A percentile compares a stretch with the other conserved stretches of the same genome.
These are phyloP conservation scores for Filosporella fistucella DNA, from an alignment of 495 filamentous ascomycete genomes.

Conservation along the genomic window DNA sequence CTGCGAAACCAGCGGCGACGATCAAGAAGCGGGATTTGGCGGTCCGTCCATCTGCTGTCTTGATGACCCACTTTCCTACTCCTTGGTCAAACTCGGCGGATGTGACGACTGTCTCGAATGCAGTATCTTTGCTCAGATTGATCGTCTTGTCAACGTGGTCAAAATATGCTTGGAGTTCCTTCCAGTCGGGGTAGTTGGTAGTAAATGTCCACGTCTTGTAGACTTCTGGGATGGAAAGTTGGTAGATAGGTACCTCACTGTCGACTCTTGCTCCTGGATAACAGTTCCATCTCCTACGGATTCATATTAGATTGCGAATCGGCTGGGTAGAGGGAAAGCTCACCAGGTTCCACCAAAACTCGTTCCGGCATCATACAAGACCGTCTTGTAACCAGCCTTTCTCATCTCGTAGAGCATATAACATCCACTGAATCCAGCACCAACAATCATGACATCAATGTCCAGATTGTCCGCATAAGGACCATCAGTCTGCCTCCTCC, in stretches of 20 bases:
- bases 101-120: slow-evolving; percentile 43
- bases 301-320: slow-evolving; percentile 27
- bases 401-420: slow-evolving; percentile 36
- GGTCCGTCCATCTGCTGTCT: slow-evolving; percentile 38
- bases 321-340: neutral
- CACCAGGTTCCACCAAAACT: slow-evolving; percentile 40
- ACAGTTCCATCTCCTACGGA: slow-evolving; percentile 38
- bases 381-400: slow-evolving; percentile 33
- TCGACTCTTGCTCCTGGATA: slow-evolving; percentile 53
- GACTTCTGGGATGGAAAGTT: slow-evolving; percentile 45
- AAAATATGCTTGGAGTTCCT: slow-evolving; percentile 51
- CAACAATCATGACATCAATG: slow-evolving; percentile 47
- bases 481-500: slow-evolving; percentile 35
- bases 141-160: slow-evolving; percentile 46
- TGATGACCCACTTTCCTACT: slow-evolving; percentile 40
- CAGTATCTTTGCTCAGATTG: slow-evolving; percentile 44
- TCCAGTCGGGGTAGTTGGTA: slow-evolving; percentile 43
- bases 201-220: slow-evolving; percentile 51
- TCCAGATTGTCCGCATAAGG: slow-evolving; percentile 33
- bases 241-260: slow-evolving; percentile 43
- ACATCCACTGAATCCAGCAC: slow-evolving; percentile 41
- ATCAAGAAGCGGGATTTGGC: slow-evolving; percentile 44
- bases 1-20: slow-evolving; percentile 38
- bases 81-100: slow-evolving; percentile 39
- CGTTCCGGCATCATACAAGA: slow-evolving; percentile 41